A percentile compares a stretch with the other conserved stretches of the same genome.
Conservation (phyloP, 129 eudicot genomes). For the Artemisia annua region DNA sequence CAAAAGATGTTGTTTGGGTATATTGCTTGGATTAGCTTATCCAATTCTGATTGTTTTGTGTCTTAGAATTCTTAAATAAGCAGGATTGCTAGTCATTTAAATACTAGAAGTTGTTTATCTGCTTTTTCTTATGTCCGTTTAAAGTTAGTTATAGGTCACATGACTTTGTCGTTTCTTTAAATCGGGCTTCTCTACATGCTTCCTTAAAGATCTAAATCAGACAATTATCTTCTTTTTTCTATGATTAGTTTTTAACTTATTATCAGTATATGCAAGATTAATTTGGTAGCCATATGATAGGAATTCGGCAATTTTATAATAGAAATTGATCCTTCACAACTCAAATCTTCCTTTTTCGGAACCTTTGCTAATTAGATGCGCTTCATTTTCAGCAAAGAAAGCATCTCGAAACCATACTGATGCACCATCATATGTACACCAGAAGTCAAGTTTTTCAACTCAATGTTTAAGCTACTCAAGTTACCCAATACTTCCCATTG, state of each 20-base stretch:
- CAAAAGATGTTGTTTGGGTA: too few species aligned
- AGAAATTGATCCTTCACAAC: too few species aligned
- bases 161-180: neutral
- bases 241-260: neutral
- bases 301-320: too few species aligned
- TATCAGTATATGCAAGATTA: neutral
- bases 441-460: constrained; percentile 19
- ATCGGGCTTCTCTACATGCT: too few species aligned
- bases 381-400: constrained; percentile 20
- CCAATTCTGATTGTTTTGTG: too few species aligned
- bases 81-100: too few species aligned
- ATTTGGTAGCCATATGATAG: neutral
- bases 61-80: too few species aligned
- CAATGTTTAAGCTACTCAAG: constrained; percentile 28
- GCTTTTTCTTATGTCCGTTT: too few species aligned
- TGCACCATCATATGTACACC: neutral
- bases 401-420: constrained; percentile 15
- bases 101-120: too few species aligned
- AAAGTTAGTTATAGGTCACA: too few species aligned
- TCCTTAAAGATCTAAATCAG: neutral
- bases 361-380: neutral
- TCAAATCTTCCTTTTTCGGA: neutral
- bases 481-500: constrained; percentile 15
- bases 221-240: neutral
- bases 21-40: too few species aligned